Evolutionary conservation across 208 protist genomes (phyloP).

Genomic region (Trypanosoma cruzi): DNA sequence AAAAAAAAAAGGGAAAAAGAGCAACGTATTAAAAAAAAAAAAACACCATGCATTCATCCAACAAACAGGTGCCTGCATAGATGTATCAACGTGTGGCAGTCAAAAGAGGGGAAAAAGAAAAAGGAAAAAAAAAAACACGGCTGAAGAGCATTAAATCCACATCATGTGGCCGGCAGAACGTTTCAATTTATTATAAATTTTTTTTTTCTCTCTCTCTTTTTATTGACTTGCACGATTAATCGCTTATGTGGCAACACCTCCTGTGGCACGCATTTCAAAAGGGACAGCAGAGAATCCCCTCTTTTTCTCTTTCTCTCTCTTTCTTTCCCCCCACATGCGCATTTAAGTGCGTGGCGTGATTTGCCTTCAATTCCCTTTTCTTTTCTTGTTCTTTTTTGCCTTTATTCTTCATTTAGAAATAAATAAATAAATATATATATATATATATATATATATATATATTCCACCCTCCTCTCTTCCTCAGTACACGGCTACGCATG

Average conservation of each 20-base stretch:
- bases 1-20: not conserved
- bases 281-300: not conserved
- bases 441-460: not conserved
- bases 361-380: not conserved
- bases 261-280: not conserved
- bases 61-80: not conserved
- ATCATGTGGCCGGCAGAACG: no score
- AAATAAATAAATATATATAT: not conserved
- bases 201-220: not conserved
- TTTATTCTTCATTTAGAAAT: not conserved
- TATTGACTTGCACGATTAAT: not conserved
- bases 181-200: not conserved
- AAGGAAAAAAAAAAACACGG: no score
- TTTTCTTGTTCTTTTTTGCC: slow-evolving; percentile 14
- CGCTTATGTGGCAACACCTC: not conserved
- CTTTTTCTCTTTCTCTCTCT: not conserved
- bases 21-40: not conserved
- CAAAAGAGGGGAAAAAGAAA: not conserved
- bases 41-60: not conserved
- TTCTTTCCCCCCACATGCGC: no score
- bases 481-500: not conserved
- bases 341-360: not conserved
- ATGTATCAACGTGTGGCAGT: not conserved
- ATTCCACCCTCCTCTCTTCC: not conserved
- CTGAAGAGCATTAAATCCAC: no score